Evolutionary conservation across 441 rosid genomes (phyloP), one percentile per base, ranked within the genome.

Genomic region (Gossypium schwendimanii): DNA sequence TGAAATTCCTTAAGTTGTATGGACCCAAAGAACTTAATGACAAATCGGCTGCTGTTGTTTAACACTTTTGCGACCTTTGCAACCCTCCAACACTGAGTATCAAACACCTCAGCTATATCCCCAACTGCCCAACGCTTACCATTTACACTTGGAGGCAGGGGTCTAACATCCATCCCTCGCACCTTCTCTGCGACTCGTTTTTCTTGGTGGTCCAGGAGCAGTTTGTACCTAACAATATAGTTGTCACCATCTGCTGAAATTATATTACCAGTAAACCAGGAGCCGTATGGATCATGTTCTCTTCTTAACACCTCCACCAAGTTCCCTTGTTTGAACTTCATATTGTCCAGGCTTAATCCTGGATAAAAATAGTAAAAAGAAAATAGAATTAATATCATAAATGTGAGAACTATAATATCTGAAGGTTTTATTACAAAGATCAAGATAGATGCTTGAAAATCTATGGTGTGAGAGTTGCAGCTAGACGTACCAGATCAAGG

Each of bases 31-130:
- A 84, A 76, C 71, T 74, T 76, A 18, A 84, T n/a, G 17, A 81
- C 81, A 74, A 71, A 81, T 24, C 49, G n/a, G 17, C 71, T 72
- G 6, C 65, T 75, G 36, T 63, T 52, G 57, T 53, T 71, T 47
- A 79, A 45, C 54, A 62, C 83, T 70, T 77, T 77, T 0, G 52
- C 79, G 50, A 84, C 66, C 76, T 79, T 81, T 21, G 81, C 84
- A 21, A 71, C 80, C 69, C 79, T 81, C 87, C 83, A 84, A 57
- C 77, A 75, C 2, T 45, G 68, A 33, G 6, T 41, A 75, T 84
- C 83, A 79, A 84, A 81, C 69, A 79, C 84, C 61, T 84, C 82
- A 53, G 67, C 81, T 12, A 75, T 26, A 70, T 81, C 84, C 33
- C 87, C 82, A 63, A 75, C 79, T 20, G 41, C 54, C 84, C 83